phyloP scores from a whole-genome alignment of 140 eudicot species.

The Anethum foeniculum region DNA sequence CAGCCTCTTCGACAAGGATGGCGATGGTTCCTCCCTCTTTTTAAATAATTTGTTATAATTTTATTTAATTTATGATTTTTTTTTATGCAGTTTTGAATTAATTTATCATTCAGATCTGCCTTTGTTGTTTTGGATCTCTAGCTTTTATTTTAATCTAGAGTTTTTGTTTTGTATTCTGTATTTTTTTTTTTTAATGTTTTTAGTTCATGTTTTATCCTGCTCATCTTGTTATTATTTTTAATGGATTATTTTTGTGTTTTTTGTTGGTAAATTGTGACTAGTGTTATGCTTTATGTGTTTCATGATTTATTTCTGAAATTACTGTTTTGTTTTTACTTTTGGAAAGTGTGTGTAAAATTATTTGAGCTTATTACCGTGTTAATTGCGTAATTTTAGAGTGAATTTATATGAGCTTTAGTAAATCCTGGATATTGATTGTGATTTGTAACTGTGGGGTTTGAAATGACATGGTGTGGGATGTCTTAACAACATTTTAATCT shows the following conservation, averaged over 20 bases:
- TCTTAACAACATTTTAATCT: background rate
- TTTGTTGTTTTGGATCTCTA: background rate
- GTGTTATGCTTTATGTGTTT: background rate
- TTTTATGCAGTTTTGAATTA: no score
- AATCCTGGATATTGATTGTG: background rate
- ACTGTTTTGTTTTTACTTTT: no score
- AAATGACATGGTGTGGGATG: background rate
- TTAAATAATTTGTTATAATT: no score
- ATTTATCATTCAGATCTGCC: background rate
- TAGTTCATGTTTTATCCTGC: background rate
- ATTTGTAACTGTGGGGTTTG: background rate
- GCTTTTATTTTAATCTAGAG: no score
- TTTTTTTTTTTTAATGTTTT: background rate
- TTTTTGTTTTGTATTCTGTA: background rate
- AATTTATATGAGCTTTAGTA: background rate
- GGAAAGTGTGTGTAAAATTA: no score
- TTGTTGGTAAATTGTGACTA: no score
- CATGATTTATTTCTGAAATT: background rate
- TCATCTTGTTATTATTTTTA: background rate
- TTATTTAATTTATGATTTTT: no score
- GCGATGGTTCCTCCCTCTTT: background rate
- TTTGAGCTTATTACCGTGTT: background rate
- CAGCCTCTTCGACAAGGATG: conserved; percentile 14
- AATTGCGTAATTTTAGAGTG: background rate
- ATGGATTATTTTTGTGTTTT: no score